Conservation (phyloP, 106 monocot genomes). For the Dendrobium officinale region DNA sequence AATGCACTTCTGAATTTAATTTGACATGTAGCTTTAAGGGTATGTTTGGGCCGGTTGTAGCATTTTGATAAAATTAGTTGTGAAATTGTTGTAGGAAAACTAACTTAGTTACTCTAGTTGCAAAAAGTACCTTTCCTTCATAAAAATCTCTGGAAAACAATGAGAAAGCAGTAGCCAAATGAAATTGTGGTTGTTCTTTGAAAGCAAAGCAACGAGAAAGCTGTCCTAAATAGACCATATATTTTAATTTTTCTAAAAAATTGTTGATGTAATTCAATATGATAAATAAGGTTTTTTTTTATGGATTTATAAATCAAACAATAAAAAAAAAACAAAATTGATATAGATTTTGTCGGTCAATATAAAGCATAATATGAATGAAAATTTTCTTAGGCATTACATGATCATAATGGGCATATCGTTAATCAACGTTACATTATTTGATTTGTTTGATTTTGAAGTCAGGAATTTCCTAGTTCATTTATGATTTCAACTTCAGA, state of each 20-base stretch:
- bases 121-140: too few relatives aligned
- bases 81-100: too few relatives aligned
- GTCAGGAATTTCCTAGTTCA: background rate
- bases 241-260: background rate
- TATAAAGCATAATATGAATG: background rate
- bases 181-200: too few relatives aligned
- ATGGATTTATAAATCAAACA: background rate
- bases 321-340: background rate
- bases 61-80: too few relatives aligned
- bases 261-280: background rate
- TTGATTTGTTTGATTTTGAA: background rate
- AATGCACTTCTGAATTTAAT: background rate
- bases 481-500: background rate
- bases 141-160: too few relatives aligned
- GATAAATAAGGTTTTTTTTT: background rate
- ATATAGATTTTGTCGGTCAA: background rate
- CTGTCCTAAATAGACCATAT: too few relatives aligned
- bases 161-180: too few relatives aligned
- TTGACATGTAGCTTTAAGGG: too few relatives aligned
- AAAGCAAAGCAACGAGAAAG: too few relatives aligned
- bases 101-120: too few relatives aligned
- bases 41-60: too few relatives aligned
- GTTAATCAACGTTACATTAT: background rate
- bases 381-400: background rate
- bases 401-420: background rate